Base-by-base conservation (phyloP, 148 eudicot species). In the Cornus controversa region DNA sequence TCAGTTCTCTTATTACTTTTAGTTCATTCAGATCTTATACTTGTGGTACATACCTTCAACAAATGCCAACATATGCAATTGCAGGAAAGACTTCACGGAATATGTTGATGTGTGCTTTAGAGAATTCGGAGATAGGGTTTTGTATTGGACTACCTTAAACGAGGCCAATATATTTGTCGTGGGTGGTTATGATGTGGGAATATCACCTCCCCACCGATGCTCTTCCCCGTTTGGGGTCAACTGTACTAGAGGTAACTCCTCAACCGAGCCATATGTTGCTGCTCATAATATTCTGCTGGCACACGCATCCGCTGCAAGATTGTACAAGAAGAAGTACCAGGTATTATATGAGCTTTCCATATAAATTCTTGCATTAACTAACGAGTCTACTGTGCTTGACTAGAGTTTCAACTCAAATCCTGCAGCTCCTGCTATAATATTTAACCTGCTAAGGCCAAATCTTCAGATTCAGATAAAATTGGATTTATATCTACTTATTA, bases 91-190 rank as follows among this genome's bases (percentile, higher is more conserved):
- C 82, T 91, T 88, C 68, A 72, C 67, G 31, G 79, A 85, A 26
- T 93, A 81, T 74, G 93, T 89, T 29, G 82, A 91, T 68, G 87
- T 91, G 69, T 93, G 93, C 87, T 92, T 92, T 47, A 84, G 77
- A 83, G 87, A 89, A 80, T 92, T 92, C 40, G 92, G 92, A 0
- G 88, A 90, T 45, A 81, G 90, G 78, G 89, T 29, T n/a, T 42
- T 16, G 75, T 77, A 89, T 37, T 90, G 97, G 94, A 86, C 85
- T 23, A 90, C 89, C 2, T 36, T 89, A 8, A 90, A 93, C 31
- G 92, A 93, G 76, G 83, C 70, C 25, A 91, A 91, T 67, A 58
- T 88, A 34, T 79, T 80, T 65, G 69, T 79, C 6, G 0, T 77
- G 10, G 75, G 78, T 40, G 89, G 87, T 26, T 89, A 88, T 84